A percentile compares a stretch with the other conserved stretches of the same genome.
Evolutionary conservation across 2,329 filamentous ascomycete species (phyloP).

Genomic region (Aspergillus persii): DNA sequence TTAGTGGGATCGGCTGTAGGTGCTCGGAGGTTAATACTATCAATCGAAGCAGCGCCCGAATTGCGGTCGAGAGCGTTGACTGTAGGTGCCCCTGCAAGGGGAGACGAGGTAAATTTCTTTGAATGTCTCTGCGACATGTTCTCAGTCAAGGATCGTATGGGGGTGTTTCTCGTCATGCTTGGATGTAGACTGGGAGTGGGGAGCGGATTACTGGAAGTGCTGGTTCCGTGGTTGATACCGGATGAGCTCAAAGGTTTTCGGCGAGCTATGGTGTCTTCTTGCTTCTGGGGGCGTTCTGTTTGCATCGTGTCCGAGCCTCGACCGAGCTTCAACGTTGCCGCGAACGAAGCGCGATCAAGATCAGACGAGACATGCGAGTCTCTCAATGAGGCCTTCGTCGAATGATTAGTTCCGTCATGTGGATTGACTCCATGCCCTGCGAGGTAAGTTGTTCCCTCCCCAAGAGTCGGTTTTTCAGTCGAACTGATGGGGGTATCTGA

Average conservation of each 20-base stretch:
- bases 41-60: not conserved
- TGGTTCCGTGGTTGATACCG: not conserved
- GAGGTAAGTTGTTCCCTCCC: not conserved
- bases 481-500: constrained; percentile 5
- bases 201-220: not conserved
- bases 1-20: not conserved
- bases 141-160: not conserved
- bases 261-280: not conserved
- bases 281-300: not conserved
- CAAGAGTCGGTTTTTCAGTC: not conserved
- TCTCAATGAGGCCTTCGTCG: not conserved
- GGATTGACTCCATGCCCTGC: not conserved
- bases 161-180: not conserved
- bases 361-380: constrained; percentile 10
- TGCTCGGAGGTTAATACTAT: not conserved
- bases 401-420: not conserved
- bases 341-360: constrained; percentile 25
- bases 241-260: not conserved
- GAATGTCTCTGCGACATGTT: constrained; percentile 12
- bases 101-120: constrained; percentile 32
- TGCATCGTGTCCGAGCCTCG: constrained; percentile 1
- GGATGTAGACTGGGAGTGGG: not conserved
- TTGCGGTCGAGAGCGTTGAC: constrained; percentile 10
- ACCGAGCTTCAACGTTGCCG: constrained; percentile 23
- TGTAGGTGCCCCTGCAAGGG: constrained; percentile 27